Evolutionary conservation across 441 rosid species (phyloP).

Genomic region (Breynia disticha): DNA sequence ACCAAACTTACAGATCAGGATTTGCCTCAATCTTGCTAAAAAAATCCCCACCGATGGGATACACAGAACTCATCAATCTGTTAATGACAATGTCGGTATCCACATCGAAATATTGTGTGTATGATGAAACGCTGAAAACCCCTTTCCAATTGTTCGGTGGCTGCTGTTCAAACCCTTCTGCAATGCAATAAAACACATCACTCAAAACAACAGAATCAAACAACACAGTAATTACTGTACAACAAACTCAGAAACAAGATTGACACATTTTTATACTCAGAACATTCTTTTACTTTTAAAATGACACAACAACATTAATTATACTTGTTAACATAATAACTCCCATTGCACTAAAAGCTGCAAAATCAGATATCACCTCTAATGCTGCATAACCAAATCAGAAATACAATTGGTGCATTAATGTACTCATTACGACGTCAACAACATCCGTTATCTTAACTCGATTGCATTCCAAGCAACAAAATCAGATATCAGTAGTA

Average conservation of each 20-base stretch:
- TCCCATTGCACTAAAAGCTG: too few relatives aligned
- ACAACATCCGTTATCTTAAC: too few relatives aligned
- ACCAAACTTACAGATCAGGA: conserved; percentile 84
- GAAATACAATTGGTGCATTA: too few relatives aligned
- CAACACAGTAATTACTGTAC: background rate
- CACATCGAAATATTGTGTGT: conserved; percentile 72
- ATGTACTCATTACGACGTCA: too few relatives aligned
- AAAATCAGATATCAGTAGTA: too few relatives aligned
- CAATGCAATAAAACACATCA: conserved; percentile 1
- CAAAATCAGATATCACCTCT: too few relatives aligned
- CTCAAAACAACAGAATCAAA: background rate
- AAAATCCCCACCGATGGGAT: conserved; percentile 65
- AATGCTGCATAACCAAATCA: too few relatives aligned
- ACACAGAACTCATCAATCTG: conserved; percentile 71
- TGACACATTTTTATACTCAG: too few relatives aligned
- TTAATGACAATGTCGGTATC: conserved; percentile 78
- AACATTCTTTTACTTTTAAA: too few relatives aligned
- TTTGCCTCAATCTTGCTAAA: conserved; percentile 86
- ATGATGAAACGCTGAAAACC: conserved; percentile 63
- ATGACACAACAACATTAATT: too few relatives aligned
- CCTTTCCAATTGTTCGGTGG: conserved; percentile 75
- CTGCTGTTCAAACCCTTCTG: conserved; percentile 80
- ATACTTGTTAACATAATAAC: too few relatives aligned
- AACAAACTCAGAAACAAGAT: background rate
- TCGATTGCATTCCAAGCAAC: too few relatives aligned